Percentiles rank a stretch among this genome's conserved stretches.
These are phyloP conservation scores for Strigomonas culicis DNA, from an alignment of 208 protist genomes.

Conservation along the genomic window DNA sequence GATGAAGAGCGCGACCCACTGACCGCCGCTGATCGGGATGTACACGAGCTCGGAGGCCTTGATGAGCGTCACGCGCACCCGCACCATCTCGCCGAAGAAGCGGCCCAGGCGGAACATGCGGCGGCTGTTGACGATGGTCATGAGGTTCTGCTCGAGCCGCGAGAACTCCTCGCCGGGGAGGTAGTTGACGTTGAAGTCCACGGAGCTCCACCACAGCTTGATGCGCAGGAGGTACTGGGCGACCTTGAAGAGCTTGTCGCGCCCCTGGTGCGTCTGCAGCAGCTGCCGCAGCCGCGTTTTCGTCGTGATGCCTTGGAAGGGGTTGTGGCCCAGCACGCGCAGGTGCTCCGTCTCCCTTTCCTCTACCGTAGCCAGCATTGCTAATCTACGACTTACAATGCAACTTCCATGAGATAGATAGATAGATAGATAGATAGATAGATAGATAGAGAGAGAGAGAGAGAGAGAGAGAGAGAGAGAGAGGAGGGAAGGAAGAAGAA, in stretches of 20 bases:
- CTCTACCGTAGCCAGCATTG: slow-evolving; percentile 7
- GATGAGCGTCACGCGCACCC: slow-evolving; percentile 84
- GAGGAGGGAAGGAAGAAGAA: slow-evolving; percentile 11
- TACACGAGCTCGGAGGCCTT: slow-evolving; percentile 87
- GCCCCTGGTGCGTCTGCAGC: slow-evolving; percentile 87
- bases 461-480: slow-evolving; percentile 1
- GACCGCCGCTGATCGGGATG: slow-evolving; percentile 69
- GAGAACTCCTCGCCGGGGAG: slow-evolving; percentile 74
- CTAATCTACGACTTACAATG: too few relatives aligned
- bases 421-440: not conserved
- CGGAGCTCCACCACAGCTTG: slow-evolving; percentile 70
- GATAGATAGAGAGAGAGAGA: not conserved
- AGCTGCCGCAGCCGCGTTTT: slow-evolving; percentile 86
- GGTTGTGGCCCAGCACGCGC: slow-evolving; percentile 77
- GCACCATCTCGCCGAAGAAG: slow-evolving; percentile 88
- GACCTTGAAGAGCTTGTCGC: slow-evolving; percentile 91
- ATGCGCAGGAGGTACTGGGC: slow-evolving; percentile 85
- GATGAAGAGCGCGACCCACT: slow-evolving; percentile 84
- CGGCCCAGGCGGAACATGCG: slow-evolving; percentile 84
- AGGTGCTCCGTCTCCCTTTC: slow-evolving; percentile 45
- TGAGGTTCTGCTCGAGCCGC: slow-evolving; percentile 74
- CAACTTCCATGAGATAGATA: too few relatives aligned
- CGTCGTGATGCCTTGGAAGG: slow-evolving; percentile 81
- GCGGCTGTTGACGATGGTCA: slow-evolving; percentile 89
- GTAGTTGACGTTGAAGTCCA: slow-evolving; percentile 78